Evolutionary conservation across 495 filamentous ascomycete genomes (phyloP), one percentile per base, ranked within the genome.

Genomic region (Penicillium odoratum): DNA sequence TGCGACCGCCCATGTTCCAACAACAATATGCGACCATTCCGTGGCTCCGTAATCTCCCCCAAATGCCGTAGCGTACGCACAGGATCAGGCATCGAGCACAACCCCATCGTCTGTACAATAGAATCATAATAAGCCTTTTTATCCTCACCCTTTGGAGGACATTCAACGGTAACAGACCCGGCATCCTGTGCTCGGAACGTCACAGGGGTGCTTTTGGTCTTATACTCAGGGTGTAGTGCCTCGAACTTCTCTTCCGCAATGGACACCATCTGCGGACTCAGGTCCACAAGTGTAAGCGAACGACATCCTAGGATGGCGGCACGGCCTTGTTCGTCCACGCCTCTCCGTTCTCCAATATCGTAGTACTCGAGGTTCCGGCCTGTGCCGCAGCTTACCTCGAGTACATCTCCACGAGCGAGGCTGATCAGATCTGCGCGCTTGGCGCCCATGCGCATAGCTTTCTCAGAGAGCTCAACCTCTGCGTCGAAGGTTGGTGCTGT

Each of bases 341-440:
- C 72, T 60, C 94, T 92, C 50, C 88, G 77, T 15, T 91, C 91
- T 3, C 70, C 73, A 5, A 82, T 58, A 34, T 80, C 72, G 69
- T 95, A 98, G 73, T 85, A 96, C 25, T 81, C 75, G 31, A 89
- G 67, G 66, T 97, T 98, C 42, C 93, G 78, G 0, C 95, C 94
- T n/a, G 95, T 96, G 21, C 94, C 95, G 42, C 89, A 89, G 50
- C 89, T 89, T 11, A 93, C 86, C 69, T 98, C 95, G 18, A 97
- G 79, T 5, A 97, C 92, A 70, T 97, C 77, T 2, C 95, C 94
- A 15, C 77, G 74, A 7, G 86, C 92, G 53, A 80, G 71, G 16
- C 72, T 64, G 5, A 84, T 80, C 5, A 97, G 77, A 49, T 80
- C 73, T 34, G 78, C 76, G 16, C 93, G 83, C 55, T 90, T 77